These are phyloP conservation scores for Pholiota molesta DNA, from an alignment of 768 basidiomycete species.

Conservation along the genomic window DNA sequence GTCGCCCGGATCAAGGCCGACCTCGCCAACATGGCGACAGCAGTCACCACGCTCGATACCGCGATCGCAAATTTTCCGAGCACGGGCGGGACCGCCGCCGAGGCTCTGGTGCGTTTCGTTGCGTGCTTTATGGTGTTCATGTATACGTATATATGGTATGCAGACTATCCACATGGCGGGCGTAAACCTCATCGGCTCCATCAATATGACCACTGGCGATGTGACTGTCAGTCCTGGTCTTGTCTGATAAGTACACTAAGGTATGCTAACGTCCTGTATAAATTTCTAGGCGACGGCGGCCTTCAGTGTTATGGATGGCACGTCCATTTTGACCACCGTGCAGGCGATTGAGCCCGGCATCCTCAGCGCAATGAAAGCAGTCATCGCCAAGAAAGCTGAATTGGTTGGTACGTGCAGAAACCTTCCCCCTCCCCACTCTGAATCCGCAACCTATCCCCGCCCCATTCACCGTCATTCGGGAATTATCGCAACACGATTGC, in stretches of 20 bases:
- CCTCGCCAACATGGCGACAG: slow-evolving; percentile 23
- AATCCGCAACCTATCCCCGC: no score
- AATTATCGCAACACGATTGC: neutral
- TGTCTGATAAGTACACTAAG: neutral
- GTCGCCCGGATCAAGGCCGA: slow-evolving; percentile 18
- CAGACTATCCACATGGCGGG: slow-evolving; percentile 32
- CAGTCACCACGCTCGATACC: slow-evolving; percentile 28
- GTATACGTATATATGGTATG: neutral
- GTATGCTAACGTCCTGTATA: slow-evolving; percentile 1
- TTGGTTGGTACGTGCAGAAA: slow-evolving; percentile 14
- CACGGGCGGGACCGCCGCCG: slow-evolving; percentile 27
- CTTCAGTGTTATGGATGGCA: slow-evolving; percentile 29
- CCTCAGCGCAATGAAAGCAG: slow-evolving; percentile 19
- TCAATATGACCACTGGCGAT: slow-evolving; percentile 29
- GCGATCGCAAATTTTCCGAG: slow-evolving; percentile 30
- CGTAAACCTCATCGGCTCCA: slow-evolving; percentile 18
- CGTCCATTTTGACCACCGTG: slow-evolving; percentile 25
- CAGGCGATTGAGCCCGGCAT: slow-evolving; percentile 29
- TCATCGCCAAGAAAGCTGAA: slow-evolving; percentile 28
- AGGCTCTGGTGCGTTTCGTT: slow-evolving; percentile 23
- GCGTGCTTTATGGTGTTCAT: no score
- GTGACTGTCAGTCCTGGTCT: slow-evolving; percentile 24
- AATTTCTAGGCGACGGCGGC: slow-evolving; percentile 18
- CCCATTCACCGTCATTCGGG: neutral
- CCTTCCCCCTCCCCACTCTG: no score